Base-by-base conservation (phyloP, 2,329 filamentous ascomycete genomes). In the Neoascochyta sp. region DNA sequence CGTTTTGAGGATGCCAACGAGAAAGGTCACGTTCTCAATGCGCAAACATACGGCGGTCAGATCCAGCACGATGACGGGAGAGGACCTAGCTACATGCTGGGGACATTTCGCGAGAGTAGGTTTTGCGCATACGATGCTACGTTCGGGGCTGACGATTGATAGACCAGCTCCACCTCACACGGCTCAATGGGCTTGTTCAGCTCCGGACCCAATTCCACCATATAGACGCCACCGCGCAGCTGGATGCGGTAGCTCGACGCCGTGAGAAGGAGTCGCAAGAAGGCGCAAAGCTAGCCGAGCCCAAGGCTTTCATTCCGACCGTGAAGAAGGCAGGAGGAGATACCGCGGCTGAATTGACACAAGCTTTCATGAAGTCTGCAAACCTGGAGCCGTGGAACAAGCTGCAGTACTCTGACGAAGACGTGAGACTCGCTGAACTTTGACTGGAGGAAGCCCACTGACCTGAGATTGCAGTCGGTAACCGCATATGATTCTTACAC, bases 161-260 rank as follows among this genome's bases (percentile, higher is more conserved):
- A 89, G 86, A 86, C 49, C 80, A 93, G 55, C 70, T 95, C 7
- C 87, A 95, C 65, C 78, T 96, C 21, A 93, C 87, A 1, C 85
- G 84, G 14, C 77, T 93, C 24, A 80, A 82, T 22, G 83, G 86
- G 2, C 78, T 95, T 24, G 84, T 94, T 22, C 86, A 94, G 57
- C 79, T 98, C 54, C 84, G 89, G 4, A 88, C 92, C 0, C 86
- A 95, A 54, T 83, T 94, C 39, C 87, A 95, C 64, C 88, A 96
- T 65, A 74, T 96, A 47, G 92, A 96, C 64, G 90, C 92, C 3
- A 66, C 80, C 24, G 73, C 81, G 25, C 87, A 95, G 51, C 74
- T 86, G 33, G 78, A 83, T 19, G 76, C 76, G 52, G 67, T 58
- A 25, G 50, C 55, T 44, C 64, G 49, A 49, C 57, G 55, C 33